Evolutionary conservation across 805 yeast species (phyloP).

Genomic region (Blastobotrys peoriensis): DNA sequence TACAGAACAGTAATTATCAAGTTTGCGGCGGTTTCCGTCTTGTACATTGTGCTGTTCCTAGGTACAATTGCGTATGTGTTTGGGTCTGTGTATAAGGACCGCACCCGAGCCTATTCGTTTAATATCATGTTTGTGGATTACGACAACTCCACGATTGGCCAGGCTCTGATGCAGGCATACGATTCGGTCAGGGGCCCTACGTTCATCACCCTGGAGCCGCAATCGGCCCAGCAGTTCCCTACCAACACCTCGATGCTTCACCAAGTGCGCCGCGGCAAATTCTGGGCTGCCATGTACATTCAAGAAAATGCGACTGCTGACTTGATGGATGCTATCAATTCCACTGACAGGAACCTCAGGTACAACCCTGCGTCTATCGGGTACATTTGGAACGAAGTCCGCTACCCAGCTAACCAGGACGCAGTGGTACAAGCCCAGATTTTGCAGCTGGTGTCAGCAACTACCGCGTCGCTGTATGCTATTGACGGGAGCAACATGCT

Average conservation of each 20-base stretch:
- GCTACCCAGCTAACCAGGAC: slow-evolving; percentile 7
- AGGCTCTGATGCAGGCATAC: slow-evolving; percentile 7
- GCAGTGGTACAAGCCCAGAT: slow-evolving; percentile 1
- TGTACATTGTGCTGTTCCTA: slow-evolving; percentile 6
- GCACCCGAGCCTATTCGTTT: slow-evolving; percentile 4
- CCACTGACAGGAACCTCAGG: neutral
- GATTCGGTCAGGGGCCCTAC: slow-evolving; percentile 5
- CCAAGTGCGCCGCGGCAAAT: slow-evolving; percentile 6
- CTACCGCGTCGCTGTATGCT: neutral
- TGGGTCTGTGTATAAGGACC: slow-evolving; percentile 7
- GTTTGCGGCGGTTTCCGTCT: neutral
- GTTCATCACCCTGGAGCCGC: slow-evolving; percentile 7
- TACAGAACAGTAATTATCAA: neutral
- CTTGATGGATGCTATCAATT: slow-evolving; percentile 1
- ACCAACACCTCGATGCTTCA: slow-evolving; percentile 1
- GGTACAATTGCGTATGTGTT: slow-evolving; percentile 8
- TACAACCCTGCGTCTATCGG: slow-evolving; percentile 7
- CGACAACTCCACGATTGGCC: slow-evolving; percentile 10
- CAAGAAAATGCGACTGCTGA: slow-evolving; percentile 7
- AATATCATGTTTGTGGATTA: slow-evolving; percentile 9
- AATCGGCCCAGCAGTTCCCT: slow-evolving; percentile 1
- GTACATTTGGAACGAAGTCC: slow-evolving; percentile 12
- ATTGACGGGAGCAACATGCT: slow-evolving; percentile 4
- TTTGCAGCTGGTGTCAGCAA: slow-evolving; percentile 1
- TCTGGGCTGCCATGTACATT: slow-evolving; percentile 12